Evolutionary conservation across 805 yeast species (phyloP), one percentile per base, ranked within the genome.

Genomic region (Candida adriatica): DNA sequence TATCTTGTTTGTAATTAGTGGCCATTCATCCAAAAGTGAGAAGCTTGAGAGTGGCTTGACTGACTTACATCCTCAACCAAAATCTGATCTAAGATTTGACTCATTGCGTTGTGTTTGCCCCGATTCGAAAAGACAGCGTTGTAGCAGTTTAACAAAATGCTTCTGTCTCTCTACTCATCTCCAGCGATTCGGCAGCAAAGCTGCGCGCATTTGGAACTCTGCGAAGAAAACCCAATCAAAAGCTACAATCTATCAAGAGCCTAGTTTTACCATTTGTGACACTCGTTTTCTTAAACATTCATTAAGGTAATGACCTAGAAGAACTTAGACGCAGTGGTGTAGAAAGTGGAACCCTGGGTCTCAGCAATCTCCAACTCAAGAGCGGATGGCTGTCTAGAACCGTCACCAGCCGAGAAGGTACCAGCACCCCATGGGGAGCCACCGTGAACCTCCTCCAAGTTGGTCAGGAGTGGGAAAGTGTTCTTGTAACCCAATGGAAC

Each of bases 381-480:
- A 13, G 62, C 68, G 26, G 76, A 47, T 20, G 86, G 80, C 46
- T 64, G 62, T 64, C 94, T 75, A 6, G 82, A 70, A 30, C 94
- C 94, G 51, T 80, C 90, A 31, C 69, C 64, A 30, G 75, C 83
- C 18, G 94, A 87, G 49, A 69, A 64, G 23, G 83, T 62, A 45
- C 94, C 94, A 20, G 94, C 81, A 55, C 94, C 95, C 86, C 87
- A 85, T 27, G 94, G 73, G 15, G 87, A 72, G 34, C 82, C 83
- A 43, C 94, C 94, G 53, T 80, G 94, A 30, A 74, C 67, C 61
- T 81, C 86, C 4, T 67, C 71, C 26, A 78, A 49, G 58, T 66
- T 66, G 26, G 81, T 59, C 42, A 78, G 49, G 44, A 68, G 67
- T 8, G 69, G 67, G 57, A 77, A 78, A 5, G 70, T 62, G 39